Conservation (phyloP, 768 basidiomycete species). For the Pleurotus tuber-regium region DNA sequence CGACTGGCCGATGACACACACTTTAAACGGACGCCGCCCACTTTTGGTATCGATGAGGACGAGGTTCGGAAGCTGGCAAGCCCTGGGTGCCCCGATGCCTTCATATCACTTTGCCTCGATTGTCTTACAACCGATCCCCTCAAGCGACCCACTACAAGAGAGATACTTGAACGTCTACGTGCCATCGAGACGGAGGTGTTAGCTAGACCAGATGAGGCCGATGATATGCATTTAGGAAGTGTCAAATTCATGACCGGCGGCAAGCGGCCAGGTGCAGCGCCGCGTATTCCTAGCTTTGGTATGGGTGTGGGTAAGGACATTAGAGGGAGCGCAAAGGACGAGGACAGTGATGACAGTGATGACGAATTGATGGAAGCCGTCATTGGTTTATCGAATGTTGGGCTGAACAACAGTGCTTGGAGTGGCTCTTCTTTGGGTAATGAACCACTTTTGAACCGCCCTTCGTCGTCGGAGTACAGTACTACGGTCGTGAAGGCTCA, state of each 20-base stretch:
- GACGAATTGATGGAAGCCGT: slow-evolving; percentile 68
- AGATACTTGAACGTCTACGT: slow-evolving; percentile 76
- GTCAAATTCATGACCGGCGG: slow-evolving; percentile 76
- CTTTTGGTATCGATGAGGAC: slow-evolving; percentile 70
- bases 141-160: slow-evolving; percentile 70
- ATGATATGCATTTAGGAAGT: slow-evolving; percentile 79
- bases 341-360: slow-evolving; percentile 57
- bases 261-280: slow-evolving; percentile 55
- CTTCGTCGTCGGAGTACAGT: slow-evolving; percentile 58
- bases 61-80: slow-evolving; percentile 71
- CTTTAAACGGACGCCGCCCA: slow-evolving; percentile 76
- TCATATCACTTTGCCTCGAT: slow-evolving; percentile 74
- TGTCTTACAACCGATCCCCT: slow-evolving; percentile 69
- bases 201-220: slow-evolving; percentile 56
- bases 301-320: slow-evolving; percentile 66
- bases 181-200: slow-evolving; percentile 85
- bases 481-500: slow-evolving; percentile 62
- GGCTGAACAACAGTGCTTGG: slow-evolving; percentile 42
- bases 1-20: slow-evolving; percentile 80
- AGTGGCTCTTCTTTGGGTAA: slow-evolving; percentile 41
- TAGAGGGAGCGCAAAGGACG: slow-evolving; percentile 38
- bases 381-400: slow-evolving; percentile 47
- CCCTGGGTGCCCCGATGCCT: slow-evolving; percentile 73
- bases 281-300: slow-evolving; percentile 88
- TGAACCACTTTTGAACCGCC: slow-evolving; percentile 49